phyloP scores from a whole-genome alignment of 2,329 filamentous ascomycete species.

The Arthrobotrys pseudoclavata region DNA sequence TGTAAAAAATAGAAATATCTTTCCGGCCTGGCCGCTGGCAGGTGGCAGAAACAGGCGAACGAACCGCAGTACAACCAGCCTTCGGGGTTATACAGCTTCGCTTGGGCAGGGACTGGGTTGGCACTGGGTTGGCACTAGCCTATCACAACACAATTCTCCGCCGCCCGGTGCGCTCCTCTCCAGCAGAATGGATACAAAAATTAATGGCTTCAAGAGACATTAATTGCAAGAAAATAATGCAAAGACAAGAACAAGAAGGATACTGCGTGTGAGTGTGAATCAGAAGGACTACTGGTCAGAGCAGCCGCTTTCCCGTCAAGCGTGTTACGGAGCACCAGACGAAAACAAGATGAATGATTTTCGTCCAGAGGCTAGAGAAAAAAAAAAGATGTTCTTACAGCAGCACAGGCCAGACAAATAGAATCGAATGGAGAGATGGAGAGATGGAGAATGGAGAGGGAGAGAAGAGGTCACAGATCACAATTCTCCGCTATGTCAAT shows the following conservation, averaged over 20 bases:
- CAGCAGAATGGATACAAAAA: conserved; percentile 11
- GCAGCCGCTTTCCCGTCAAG: conserved; percentile 23
- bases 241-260: background rate
- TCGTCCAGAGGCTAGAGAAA: conserved; percentile 16
- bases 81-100: conserved; percentile 20
- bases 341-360: conserved; percentile 21
- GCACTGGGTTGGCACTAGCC: background rate
- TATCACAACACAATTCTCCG: conserved; percentile 23
- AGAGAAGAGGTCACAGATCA: conserved; percentile 33
- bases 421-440: background rate
- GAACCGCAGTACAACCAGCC: background rate
- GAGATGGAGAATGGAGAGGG: conserved; percentile 8
- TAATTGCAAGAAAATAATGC: conserved; percentile 14
- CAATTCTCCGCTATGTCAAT: conserved; percentile 21
- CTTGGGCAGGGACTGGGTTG: conserved; percentile 1
- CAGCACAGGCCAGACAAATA: conserved; percentile 21
- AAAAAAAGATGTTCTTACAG: conserved; percentile 38
- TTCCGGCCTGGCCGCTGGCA: conserved; percentile 20
- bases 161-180: conserved; percentile 46
- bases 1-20: conserved; percentile 7
- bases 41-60: conserved; percentile 45
- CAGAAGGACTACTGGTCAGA: conserved; percentile 8
- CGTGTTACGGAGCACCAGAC: conserved; percentile 42
- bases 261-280: background rate
- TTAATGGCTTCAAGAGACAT: conserved; percentile 19